phyloP scores from a whole-genome alignment of 345 rosid genomes.

The Bruguiera sexangula region DNA sequence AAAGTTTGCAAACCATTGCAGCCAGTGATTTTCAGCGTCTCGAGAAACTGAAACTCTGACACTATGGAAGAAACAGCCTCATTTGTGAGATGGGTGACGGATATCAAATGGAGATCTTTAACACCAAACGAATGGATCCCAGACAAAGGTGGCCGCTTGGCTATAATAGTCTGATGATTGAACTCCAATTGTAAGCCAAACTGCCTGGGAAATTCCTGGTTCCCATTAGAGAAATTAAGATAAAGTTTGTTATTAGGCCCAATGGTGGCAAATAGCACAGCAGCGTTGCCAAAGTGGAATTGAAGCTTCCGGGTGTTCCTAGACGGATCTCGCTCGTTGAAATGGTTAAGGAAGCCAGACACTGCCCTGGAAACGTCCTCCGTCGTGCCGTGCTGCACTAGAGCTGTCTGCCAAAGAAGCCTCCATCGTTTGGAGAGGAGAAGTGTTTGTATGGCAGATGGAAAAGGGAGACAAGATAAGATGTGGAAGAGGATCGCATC shows the following conservation, averaged over 20 bases:
- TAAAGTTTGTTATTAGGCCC: constrained; percentile 42
- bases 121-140: constrained; percentile 29
- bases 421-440: constrained; percentile 49
- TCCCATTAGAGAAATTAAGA: constrained; percentile 37
- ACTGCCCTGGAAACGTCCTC: constrained; percentile 36
- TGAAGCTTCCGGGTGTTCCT: constrained; percentile 40
- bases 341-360: constrained; percentile 40
- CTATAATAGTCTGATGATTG: constrained; percentile 16
- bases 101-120: constrained; percentile 39
- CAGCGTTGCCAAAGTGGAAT: constrained; percentile 38
- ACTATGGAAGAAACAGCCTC: constrained; percentile 47
- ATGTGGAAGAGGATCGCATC: constrained; percentile 52
- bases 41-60: constrained; percentile 39
- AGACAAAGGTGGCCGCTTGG: constrained; percentile 15
- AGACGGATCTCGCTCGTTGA: constrained; percentile 42
- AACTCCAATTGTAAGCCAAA: constrained; percentile 40
- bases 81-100: constrained; percentile 39
- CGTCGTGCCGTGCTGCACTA: constrained; percentile 38
- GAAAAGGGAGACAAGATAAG: constrained; percentile 53
- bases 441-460: constrained; percentile 51
- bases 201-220: constrained; percentile 16
- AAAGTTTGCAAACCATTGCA: constrained; percentile 42
- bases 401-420: constrained; percentile 44
- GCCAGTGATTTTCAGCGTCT: constrained; percentile 43
- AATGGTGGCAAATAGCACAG: constrained; percentile 37